Conservation (phyloP, 345 rosid species). For the Syzygium aromaticum region DNA sequence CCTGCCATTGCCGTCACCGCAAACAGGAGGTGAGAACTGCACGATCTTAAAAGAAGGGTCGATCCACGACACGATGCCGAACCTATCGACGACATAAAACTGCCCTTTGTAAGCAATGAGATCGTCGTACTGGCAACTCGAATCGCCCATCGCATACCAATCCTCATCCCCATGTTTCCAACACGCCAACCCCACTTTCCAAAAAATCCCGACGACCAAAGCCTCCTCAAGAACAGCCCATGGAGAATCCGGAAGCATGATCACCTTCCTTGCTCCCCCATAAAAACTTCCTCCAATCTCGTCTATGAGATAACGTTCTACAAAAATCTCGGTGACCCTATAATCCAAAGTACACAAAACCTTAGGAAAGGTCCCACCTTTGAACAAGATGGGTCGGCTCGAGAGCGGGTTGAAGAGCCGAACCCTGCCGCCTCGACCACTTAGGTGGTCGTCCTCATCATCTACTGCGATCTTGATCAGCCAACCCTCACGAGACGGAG, state of each 20-base stretch:
- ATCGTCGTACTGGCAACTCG: neutral
- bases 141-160: neutral
- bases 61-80: conserved; percentile 6
- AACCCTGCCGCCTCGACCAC: neutral
- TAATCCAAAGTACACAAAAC: conserved; percentile 1
- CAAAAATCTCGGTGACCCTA: conserved; percentile 10
- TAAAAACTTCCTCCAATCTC: accelerated
- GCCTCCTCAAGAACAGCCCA: neutral
- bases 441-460: neutral
- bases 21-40: conserved; percentile 1
- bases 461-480: conserved; percentile 1
- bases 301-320: neutral
- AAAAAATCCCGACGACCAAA: neutral
- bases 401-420: conserved; percentile 3
- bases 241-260: conserved; percentile 2
- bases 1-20: neutral
- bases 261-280: neutral
- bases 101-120: conserved; percentile 2
- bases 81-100: conserved; percentile 6
- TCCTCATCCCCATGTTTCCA: conserved; percentile 8
- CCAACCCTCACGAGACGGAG: conserved; percentile 6
- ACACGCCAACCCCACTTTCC: neutral
- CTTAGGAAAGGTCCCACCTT: neutral
- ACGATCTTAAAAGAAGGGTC: conserved; percentile 3
- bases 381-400: neutral